Base-by-base conservation (phyloP, 2,329 filamentous ascomycete genomes). In the Bipolaris zeicola region DNA sequence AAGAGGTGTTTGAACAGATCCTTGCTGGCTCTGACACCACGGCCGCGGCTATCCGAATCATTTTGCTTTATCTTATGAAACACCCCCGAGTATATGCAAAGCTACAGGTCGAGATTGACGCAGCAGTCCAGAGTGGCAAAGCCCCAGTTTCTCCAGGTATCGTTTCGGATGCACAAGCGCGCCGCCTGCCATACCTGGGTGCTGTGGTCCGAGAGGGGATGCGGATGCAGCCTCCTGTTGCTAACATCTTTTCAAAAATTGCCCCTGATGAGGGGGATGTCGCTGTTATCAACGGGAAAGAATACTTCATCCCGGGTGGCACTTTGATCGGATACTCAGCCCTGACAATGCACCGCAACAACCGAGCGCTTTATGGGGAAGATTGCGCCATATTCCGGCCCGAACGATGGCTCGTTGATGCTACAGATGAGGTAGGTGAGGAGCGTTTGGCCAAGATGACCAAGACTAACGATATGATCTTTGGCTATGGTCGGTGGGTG, bases 21-120 rank as follows among this genome's bases (percentile, higher is more conserved):
- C 75, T 84, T 5, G 84, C 84, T 4, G 85, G 85, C 3, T 83
- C 83, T 0, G 85, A 87, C 57, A 86, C 83, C 0, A 85, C 83
- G 0, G 83, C 85, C 0, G 83, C 82, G 0, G 79, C 79, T 1
- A 79, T 87, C 8, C 80, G 85, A 2, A 76, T 80, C 36, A 83
- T 80, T 1, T 60, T 87, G 52, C 77, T 86, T 20, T 79, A 83
- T 65, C 67, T 87, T 52, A 78, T 81, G 20, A 82, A 79, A n/a
- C 81, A 78, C 22, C 81, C 81, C 0, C 74, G 73, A 1, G 78
- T 84, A 0, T 78, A 81, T 54, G 53, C 61, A 3, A 80, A 71
- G 3, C 72, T 87, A 0, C 78, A 79, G 5, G 71, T 57, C 0
- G 82, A 87, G 59, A 79, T 83, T 7, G 74, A 77, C 60, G 61